phyloP scores from a whole-genome alignment of 1,284 basidiomycete genomes.

The Pholiota adiposa region DNA sequence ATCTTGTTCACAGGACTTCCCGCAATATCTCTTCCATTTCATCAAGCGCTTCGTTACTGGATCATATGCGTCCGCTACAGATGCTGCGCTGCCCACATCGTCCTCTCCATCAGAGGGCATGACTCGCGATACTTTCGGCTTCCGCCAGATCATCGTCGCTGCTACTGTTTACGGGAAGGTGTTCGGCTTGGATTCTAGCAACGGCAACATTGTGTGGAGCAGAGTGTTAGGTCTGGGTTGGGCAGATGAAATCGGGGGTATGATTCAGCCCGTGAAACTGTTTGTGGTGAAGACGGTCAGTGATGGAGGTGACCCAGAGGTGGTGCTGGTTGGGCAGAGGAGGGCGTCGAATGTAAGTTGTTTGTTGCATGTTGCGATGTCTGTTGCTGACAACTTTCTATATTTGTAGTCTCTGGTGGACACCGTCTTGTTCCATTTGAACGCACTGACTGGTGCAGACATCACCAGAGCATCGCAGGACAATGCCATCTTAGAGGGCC shows the following conservation, averaged over 20 bases:
- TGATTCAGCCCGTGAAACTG: constrained; percentile 59
- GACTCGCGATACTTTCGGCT: constrained; percentile 83
- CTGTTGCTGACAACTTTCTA: constrained; percentile 6
- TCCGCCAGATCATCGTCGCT: constrained; percentile 82
- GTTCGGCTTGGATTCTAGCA: constrained; percentile 83
- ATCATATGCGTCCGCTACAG: constrained; percentile 61
- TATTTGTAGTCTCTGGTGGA: constrained; percentile 55
- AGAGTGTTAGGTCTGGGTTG: constrained; percentile 69
- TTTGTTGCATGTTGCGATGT: neutral
- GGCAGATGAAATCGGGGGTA: constrained; percentile 58
- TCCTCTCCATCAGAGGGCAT: constrained; percentile 42
- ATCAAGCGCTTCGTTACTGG: constrained; percentile 74
- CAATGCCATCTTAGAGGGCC: constrained; percentile 52
- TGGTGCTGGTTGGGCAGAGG: constrained; percentile 65
- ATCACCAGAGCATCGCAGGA: constrained; percentile 29
- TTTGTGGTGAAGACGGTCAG: constrained; percentile 55
- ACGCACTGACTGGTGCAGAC: constrained; percentile 78
- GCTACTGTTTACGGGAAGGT: constrained; percentile 79
- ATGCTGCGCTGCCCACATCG: constrained; percentile 35
- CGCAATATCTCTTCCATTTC: constrained; percentile 72
- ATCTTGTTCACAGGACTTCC: constrained; percentile 59
- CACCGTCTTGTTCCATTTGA: constrained; percentile 78
- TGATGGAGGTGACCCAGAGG: constrained; percentile 57
- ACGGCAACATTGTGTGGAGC: constrained; percentile 79
- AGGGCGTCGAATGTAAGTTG: constrained; percentile 60